phyloP scores from a whole-genome alignment of 768 basidiomycete species.

The Russula sp. region DNA sequence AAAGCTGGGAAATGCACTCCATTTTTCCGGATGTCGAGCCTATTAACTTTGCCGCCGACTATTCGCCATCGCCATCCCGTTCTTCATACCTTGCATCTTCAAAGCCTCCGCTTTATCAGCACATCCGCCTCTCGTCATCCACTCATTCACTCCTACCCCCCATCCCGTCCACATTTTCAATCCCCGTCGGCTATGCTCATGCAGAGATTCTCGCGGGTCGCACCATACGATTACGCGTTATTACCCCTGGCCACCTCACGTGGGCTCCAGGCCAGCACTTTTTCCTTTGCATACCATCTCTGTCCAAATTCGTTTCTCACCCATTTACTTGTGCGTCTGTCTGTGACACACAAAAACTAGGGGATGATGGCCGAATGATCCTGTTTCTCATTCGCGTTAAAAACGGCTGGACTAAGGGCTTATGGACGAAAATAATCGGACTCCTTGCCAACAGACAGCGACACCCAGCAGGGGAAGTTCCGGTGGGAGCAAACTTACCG shows the following conservation, averaged over 20 bases:
- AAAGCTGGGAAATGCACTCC: constrained; percentile 15
- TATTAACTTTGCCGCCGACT: neutral
- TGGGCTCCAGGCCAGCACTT: constrained; percentile 83
- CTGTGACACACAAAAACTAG: constrained; percentile 40
- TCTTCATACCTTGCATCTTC: neutral
- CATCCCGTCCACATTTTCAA: constrained; percentile 30
- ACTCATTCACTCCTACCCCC: constrained; percentile 13
- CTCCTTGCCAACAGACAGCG: constrained; percentile 30
- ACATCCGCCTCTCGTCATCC: neutral
- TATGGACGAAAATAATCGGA: constrained; percentile 49
- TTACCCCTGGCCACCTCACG: constrained; percentile 44
- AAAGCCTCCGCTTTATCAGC: constrained; percentile 1
- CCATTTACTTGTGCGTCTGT: constrained; percentile 67
- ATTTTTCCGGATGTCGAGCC: constrained; percentile 7
- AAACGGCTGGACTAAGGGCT: constrained; percentile 57
- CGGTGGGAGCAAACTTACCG: constrained; percentile 30
- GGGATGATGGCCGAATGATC: constrained; percentile 47
- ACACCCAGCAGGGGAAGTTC: constrained; percentile 29
- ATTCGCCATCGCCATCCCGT: constrained; percentile 1
- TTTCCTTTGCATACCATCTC: constrained; percentile 55
- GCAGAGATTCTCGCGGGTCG: constrained; percentile 63
- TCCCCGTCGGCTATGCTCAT: constrained; percentile 62
- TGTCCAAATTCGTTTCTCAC: constrained; percentile 56
- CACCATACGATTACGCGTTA: constrained; percentile 60
- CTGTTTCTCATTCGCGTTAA: constrained; percentile 63